A percentile compares a stretch with the other conserved stretches of the same genome.
Evolutionary conservation across 306 rosid genomes (phyloP).

Genomic region (Mimosa bimucronata): DNA sequence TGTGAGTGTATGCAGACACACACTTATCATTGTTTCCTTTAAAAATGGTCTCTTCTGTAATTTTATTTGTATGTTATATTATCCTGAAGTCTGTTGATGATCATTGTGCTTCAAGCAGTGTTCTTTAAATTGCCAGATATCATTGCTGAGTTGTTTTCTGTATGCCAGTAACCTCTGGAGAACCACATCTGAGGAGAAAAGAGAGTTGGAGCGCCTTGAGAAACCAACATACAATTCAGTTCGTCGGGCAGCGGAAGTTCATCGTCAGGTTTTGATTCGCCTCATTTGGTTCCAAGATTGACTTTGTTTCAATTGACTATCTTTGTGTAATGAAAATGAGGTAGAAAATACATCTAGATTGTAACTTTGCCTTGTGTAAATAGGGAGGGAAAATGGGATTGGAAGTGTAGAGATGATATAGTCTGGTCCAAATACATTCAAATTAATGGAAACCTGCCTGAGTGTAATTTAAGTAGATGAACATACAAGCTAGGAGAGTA

Average conservation of each 20-base stretch:
- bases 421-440: background rate
- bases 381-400: conserved; percentile 21
- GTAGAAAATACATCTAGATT: background rate
- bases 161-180: conserved; percentile 85
- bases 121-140: conserved; percentile 21
- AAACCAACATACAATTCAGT: conserved; percentile 89
- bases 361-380: conserved; percentile 11
- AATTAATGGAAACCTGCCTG: background rate
- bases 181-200: conserved; percentile 94
- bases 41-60: background rate
- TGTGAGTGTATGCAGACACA: background rate
- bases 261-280: conserved; percentile 81
- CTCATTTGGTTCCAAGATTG: conserved; percentile 32
- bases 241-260: conserved; percentile 98
- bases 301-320: conserved; percentile 30
- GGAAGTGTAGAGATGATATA: conserved; percentile 14
- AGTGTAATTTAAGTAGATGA: background rate
- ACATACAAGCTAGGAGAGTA: background rate
- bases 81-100: background rate
- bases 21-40: background rate
- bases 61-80: background rate
- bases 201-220: conserved; percentile 96
- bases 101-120: conserved; percentile 7
- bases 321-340: conserved; percentile 20
- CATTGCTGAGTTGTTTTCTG: conserved; percentile 20